A percentile compares a stretch with the other conserved stretches of the same genome.
Conservation (phyloP, 169 alveolate species). For the Plasmodium coatneyi region DNA sequence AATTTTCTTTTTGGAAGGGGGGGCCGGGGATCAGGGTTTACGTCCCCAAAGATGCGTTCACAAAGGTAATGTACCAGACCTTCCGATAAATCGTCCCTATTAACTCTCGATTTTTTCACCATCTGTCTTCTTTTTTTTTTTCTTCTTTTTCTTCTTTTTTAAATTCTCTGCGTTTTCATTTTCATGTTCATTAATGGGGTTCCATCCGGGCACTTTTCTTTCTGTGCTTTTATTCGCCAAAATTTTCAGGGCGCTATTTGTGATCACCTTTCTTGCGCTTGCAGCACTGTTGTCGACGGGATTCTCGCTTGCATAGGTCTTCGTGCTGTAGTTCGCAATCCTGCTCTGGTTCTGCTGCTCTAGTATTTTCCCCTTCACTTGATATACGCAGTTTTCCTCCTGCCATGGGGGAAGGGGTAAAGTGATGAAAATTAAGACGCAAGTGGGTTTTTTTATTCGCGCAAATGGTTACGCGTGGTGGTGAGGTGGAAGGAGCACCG, state of each 20-base stretch:
- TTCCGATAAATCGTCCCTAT: not conserved
- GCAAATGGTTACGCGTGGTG: not conserved
- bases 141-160: slow-evolving; percentile 45
- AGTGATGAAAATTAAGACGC: not conserved
- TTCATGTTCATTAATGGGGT: slow-evolving; percentile 46
- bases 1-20: not conserved
- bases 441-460: not conserved
- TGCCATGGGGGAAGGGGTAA: not conserved
- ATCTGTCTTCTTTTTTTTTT: slow-evolving; percentile 1
- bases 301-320: not conserved
- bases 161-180: slow-evolving; percentile 14
- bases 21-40: not conserved
- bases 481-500: not conserved
- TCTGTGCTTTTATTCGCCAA: slow-evolving; percentile 10
- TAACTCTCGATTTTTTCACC: not conserved
- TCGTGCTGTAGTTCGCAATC: not conserved
- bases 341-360: slow-evolving; percentile 35
- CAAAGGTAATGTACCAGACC: not conserved
- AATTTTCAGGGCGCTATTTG: not conserved
- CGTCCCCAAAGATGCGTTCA: not conserved
- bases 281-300: not conserved
- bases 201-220: slow-evolving; percentile 70
- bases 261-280: not conserved
- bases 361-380: slow-evolving; percentile 51
- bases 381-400: slow-evolving; percentile 69